A percentile compares a stretch with the other conserved stretches of the same genome.
Conservation (phyloP, 1,284 basidiomycete genomes). For the Mycena citricolor region DNA sequence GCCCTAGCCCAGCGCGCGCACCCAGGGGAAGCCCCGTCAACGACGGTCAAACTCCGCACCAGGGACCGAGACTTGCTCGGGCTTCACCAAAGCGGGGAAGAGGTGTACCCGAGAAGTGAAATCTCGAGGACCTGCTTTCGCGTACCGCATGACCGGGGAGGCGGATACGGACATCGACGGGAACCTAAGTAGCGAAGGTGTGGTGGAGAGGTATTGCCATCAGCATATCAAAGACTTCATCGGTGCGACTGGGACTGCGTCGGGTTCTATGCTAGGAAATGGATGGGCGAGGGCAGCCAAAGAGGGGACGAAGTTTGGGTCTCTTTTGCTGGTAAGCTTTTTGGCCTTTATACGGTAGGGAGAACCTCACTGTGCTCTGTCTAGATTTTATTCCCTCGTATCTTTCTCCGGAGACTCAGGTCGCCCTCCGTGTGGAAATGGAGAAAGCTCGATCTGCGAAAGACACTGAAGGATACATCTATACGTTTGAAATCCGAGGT, state of each 20-base stretch:
- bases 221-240: slow-evolving; percentile 60
- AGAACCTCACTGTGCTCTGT: neutral
- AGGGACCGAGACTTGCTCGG: slow-evolving; percentile 51
- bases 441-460: slow-evolving; percentile 56
- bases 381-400: slow-evolving; percentile 72
- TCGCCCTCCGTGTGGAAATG: slow-evolving; percentile 68
- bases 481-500: slow-evolving; percentile 76
- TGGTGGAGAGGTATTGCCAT: slow-evolving; percentile 57
- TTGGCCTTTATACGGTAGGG: neutral
- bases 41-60: slow-evolving; percentile 28
- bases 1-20: slow-evolving; percentile 16
- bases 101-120: slow-evolving; percentile 65
- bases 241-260: slow-evolving; percentile 29
- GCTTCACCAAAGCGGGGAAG: slow-evolving; percentile 62
- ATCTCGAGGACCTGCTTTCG: slow-evolving; percentile 39
- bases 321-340: slow-evolving; percentile 49
- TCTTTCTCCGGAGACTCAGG: slow-evolving; percentile 59
- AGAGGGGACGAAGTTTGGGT: slow-evolving; percentile 46
- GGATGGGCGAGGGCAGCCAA: slow-evolving; percentile 20
- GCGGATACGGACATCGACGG: slow-evolving; percentile 36
- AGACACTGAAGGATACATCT: slow-evolving; percentile 73
- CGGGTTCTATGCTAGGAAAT: slow-evolving; percentile 58
- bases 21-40: slow-evolving; percentile 31
- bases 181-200: slow-evolving; percentile 27
- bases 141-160: slow-evolving; percentile 31